A percentile compares a stretch with the other conserved stretches of the same genome.
Conservation (phyloP, 768 basidiomycete genomes). For the Mycena indigotica region DNA sequence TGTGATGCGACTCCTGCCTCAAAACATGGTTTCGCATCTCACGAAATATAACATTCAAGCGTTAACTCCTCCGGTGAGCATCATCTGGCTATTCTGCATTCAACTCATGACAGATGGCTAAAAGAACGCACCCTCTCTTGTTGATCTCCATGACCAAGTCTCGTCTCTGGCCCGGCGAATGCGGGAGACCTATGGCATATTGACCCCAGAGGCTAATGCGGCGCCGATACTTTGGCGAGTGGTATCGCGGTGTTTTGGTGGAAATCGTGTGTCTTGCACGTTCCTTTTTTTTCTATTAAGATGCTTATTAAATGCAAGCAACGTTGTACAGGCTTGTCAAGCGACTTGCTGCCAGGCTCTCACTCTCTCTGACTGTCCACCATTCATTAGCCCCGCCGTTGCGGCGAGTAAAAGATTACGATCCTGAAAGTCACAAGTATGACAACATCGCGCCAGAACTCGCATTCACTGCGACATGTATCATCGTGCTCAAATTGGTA, state of each 20-base stretch:
- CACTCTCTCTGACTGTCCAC: conserved; percentile 63
- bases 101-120: background rate
- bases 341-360: conserved; percentile 54
- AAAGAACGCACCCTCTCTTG: conserved; percentile 66
- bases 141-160: conserved; percentile 58
- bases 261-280: conserved; percentile 63
- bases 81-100: conserved; percentile 4
- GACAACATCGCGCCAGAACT: conserved; percentile 75
- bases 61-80: conserved; percentile 69
- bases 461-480: conserved; percentile 55
- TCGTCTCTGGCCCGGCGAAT: conserved; percentile 65
- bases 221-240: conserved; percentile 80
- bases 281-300: conserved; percentile 15
- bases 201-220: conserved; percentile 74
- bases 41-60: conserved; percentile 68
- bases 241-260: conserved; percentile 58
- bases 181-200: conserved; percentile 54
- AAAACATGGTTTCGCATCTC: conserved; percentile 64
- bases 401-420: conserved; percentile 35
- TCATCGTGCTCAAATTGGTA: conserved; percentile 80
- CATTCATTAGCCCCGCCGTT: conserved; percentile 50
- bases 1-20: conserved; percentile 61
- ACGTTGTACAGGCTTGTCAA: conserved; percentile 67
- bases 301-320: conserved; percentile 43
- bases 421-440: conserved; percentile 50